A percentile compares a stretch with the other conserved stretches of the same genome.
phyloP scores from a whole-genome alignment of 176 grass and related monocot genomes.

The Cocos nucifera region DNA sequence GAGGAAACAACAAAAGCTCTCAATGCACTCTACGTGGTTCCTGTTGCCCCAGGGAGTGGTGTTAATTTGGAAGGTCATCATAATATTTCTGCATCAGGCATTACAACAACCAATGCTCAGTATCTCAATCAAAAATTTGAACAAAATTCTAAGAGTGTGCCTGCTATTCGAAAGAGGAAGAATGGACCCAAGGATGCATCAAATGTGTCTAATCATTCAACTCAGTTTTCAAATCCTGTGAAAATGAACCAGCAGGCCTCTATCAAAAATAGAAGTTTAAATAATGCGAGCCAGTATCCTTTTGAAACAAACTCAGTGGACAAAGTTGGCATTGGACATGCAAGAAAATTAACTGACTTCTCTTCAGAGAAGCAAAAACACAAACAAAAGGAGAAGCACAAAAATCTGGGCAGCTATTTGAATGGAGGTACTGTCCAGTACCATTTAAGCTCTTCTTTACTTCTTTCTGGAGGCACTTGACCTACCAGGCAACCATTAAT shows the following conservation, averaged over 20 bases:
- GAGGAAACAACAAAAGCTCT: conserved; percentile 84
- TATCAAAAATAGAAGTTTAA: conserved; percentile 33
- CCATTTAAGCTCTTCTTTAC: conserved; percentile 4
- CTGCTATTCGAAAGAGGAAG: conserved; percentile 39
- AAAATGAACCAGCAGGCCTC: conserved; percentile 35
- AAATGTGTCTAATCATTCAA: conserved; percentile 29
- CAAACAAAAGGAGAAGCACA: conserved; percentile 40
- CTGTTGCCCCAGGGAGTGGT: conserved; percentile 28
- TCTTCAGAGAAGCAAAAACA: conserved; percentile 45
- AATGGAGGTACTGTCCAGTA: conserved; percentile 59
- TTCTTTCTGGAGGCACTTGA: background rate
- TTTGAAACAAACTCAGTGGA: conserved; percentile 26
- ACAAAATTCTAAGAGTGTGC: conserved; percentile 7
- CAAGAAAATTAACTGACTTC: conserved; percentile 44
- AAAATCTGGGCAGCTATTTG: conserved; percentile 46
- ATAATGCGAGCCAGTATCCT: conserved; percentile 33
- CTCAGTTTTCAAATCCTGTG: conserved; percentile 33
- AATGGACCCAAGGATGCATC: conserved; percentile 21
- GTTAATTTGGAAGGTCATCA: conserved; percentile 38
- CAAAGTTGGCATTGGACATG: conserved; percentile 23
- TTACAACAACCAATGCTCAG: conserved; percentile 13
- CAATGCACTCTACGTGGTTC: conserved; percentile 59
- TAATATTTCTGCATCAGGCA: conserved; percentile 34
- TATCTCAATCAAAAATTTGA: conserved; percentile 39
- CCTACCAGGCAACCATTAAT: no score